Evolutionary conservation across 371 early-diverging fungal genomes (phyloP).

Genomic region (Mortierella sp.): DNA sequence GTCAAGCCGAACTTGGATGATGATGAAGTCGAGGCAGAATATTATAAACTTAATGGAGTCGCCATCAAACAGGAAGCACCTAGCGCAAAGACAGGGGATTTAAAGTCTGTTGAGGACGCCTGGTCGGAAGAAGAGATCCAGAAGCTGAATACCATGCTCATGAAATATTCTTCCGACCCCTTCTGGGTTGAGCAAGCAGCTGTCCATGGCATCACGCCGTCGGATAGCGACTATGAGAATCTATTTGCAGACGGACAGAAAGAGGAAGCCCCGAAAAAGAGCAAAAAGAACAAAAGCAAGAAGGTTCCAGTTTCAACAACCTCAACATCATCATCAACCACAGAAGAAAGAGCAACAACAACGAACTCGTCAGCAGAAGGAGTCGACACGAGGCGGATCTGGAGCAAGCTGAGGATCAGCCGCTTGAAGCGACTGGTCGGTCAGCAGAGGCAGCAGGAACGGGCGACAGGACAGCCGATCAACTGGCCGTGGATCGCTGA

Average conservation of each 20-base stretch:
- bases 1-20: constrained; percentile 35
- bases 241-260: too few relatives aligned
- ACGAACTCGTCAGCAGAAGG: too few relatives aligned
- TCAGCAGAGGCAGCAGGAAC: constrained; percentile 29
- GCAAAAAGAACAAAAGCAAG: not conserved
- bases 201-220: constrained; percentile 3
- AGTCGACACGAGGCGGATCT: not conserved
- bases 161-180: constrained; percentile 26
- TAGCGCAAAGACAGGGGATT: not conserved
- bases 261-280: not conserved
- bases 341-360: too few relatives aligned
- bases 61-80: not conserved
- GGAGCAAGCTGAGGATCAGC: constrained; percentile 9
- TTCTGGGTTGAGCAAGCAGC: constrained; percentile 22
- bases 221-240: constrained; percentile 16
- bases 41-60: constrained; percentile 38
- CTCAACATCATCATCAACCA: not conserved
- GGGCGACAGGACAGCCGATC: constrained; percentile 5
- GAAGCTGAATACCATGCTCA: constrained; percentile 25
- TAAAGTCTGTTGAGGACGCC: not conserved
- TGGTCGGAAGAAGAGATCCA: constrained; percentile 31
- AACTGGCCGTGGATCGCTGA: constrained; percentile 51
- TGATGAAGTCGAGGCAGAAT: constrained; percentile 40
- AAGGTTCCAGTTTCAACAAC: not conserved
- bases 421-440: constrained; percentile 30